Base-by-base conservation (phyloP, 2,329 filamentous ascomycete genomes). In the Hymenoscyphus infarciens region DNA sequence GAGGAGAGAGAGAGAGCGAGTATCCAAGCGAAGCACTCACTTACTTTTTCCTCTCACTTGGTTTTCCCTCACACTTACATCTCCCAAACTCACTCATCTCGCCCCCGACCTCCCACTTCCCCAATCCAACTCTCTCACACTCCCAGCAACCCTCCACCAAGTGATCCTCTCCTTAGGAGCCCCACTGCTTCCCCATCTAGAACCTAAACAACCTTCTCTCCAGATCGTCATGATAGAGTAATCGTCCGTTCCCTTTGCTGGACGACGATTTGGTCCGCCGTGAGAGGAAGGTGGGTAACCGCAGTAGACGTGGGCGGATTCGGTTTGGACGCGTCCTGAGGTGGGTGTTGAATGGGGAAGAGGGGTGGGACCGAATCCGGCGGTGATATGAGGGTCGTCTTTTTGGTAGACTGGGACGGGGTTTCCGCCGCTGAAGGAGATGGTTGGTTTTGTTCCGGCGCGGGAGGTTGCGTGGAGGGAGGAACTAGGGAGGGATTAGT, bases 231-330 rank as follows among this genome's bases (percentile, higher is more conserved):
- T 45, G 3, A 5, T 13, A 13, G 2, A 6, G 13, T 45, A 19
- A 45, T 45, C 38, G 3, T 39, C 38, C 6, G 16, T n/a, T 2
- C 39, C n/a, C 1, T 19, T 19, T 7, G 15, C 6, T n/a, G n/a
- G n/a, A n/a, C n/a, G n/a, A n/a, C n/a, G n/a, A n/a, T n/a, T n/a
- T n/a, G 16, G 39, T n/a, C 39, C 39, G 3, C 39, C 39, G n/a
- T 45, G 39, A 13, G 39, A 45, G 39, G 39, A 5, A 19, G 39
- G 39, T 19, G 39, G 39, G 5, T 42, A 8, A 16, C 49, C 49
- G 15, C 49, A 54, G n/a, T 54, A 54, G 11, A 54, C 49, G 13
- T 54, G 49, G n/a, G n/a, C n/a, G n/a, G n/a, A n/a, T n/a, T n/a
- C n/a, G n/a, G n/a, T n/a, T n/a, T n/a, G n/a, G n/a, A n/a, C n/a